These are phyloP conservation scores for Nemania sp. DNA, from an alignment of 2,329 filamentous ascomycete species.

Conservation along the genomic window DNA sequence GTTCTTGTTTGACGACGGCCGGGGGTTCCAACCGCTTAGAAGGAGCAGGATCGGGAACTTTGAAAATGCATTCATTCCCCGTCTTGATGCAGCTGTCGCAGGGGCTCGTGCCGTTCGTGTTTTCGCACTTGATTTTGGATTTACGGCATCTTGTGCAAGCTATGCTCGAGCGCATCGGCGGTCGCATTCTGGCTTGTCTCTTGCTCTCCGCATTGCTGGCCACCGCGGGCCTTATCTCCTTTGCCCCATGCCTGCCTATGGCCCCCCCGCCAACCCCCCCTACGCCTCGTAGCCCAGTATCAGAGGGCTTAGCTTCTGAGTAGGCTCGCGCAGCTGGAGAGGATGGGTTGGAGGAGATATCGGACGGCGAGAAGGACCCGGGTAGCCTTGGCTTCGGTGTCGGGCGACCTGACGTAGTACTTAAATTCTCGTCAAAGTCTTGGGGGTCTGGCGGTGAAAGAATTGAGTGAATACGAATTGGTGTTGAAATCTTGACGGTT, in stretches of 20 bases:
- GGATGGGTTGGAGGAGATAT: slow-evolving; percentile 38
- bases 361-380: slow-evolving; percentile 42
- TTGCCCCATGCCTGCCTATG: slow-evolving; percentile 34
- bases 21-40: slow-evolving; percentile 50
- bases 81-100: slow-evolving; percentile 77
- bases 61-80: slow-evolving; percentile 66
- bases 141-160: slow-evolving; percentile 76
- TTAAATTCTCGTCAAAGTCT: slow-evolving; percentile 45
- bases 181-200: slow-evolving; percentile 50
- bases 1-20: slow-evolving; percentile 46
- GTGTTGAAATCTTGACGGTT: slow-evolving; percentile 55
- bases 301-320: slow-evolving; percentile 35
- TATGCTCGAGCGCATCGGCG: slow-evolving; percentile 75
- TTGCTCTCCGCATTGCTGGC: slow-evolving; percentile 45
- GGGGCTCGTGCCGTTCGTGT: slow-evolving; percentile 70
- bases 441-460: slow-evolving; percentile 52
- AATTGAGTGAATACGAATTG: slow-evolving; percentile 57
- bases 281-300: slow-evolving; percentile 33
- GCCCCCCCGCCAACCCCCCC: slow-evolving; percentile 32
- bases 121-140: slow-evolving; percentile 88
- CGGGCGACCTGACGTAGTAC: slow-evolving; percentile 38
- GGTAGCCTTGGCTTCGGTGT: slow-evolving; percentile 44
- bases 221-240: slow-evolving; percentile 43
- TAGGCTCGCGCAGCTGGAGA: slow-evolving; percentile 34
- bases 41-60: slow-evolving; percentile 62